These are phyloP conservation scores for Geranium brycei DNA, from an alignment of 345 rosid species.

Conservation along the genomic window DNA sequence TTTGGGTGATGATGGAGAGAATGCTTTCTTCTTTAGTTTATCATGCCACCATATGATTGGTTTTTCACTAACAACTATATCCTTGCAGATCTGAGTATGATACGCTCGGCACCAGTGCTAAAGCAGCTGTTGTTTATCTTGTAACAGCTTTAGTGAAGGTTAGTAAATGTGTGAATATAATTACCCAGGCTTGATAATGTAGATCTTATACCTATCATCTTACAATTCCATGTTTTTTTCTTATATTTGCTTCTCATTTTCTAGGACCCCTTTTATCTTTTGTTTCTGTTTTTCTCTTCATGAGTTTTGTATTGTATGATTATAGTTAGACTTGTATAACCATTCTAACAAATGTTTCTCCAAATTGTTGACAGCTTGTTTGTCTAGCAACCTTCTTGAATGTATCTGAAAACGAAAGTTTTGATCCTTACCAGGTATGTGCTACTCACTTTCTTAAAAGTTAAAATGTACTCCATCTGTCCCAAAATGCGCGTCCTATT, in stretches of 20 bases:
- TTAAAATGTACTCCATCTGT: neutral
- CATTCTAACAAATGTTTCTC: neutral
- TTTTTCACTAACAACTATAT: neutral
- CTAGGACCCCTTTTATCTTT: neutral
- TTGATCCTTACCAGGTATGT: slow-evolving; percentile 84
- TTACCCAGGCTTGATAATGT: slow-evolving; percentile 14
- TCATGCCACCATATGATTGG: neutral
- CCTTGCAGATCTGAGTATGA: slow-evolving; percentile 78
- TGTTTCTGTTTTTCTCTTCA: neutral
- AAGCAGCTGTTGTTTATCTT: slow-evolving; percentile 82
- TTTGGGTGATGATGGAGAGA: too few relatives aligned
- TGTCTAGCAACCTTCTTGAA: slow-evolving; percentile 88
- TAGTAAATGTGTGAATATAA: slow-evolving; percentile 7
- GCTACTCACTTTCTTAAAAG: neutral
- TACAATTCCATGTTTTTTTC: neutral
- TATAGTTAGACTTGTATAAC: neutral
- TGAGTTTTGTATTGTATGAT: neutral
- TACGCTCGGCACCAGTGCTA: slow-evolving; percentile 85
- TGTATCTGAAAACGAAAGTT: slow-evolving; percentile 75
- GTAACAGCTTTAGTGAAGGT: slow-evolving; percentile 90
- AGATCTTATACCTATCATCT: neutral
- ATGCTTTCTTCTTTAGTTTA: neutral
- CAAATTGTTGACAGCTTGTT: slow-evolving; percentile 54
- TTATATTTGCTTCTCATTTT: neutral
- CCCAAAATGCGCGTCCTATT: too few relatives aligned